Evolutionary conservation across 371 early-diverging fungal species (phyloP), one percentile per base, ranked within the genome.

Genomic region (Apophysomyces variabilis): DNA sequence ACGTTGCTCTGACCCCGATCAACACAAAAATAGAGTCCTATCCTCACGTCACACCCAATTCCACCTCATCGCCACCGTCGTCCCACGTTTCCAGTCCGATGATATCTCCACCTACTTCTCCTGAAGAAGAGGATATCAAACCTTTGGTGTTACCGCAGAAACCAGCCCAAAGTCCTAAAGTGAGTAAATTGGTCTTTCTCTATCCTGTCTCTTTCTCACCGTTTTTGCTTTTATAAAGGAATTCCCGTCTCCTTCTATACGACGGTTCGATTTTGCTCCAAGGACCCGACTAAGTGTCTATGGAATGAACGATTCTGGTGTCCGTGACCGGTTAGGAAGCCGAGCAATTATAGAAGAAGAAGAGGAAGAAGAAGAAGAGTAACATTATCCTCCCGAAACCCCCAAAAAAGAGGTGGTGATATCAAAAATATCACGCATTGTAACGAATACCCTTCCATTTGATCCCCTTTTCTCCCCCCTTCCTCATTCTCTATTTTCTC

Each of bases 281-380:
- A 63, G 81, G 45, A 74, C 81, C 1, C 63, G 78, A 57, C 57
- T 81, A 35, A 76, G 71, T 64, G 63, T 71, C 14, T 78, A 81
- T 46, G 73, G 77, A 45, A 70, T 77, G 72, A 74, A 72, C 44
- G 71, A 72, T 43, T 38, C 60, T 45, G 66, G 82, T 78, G 61
- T 79, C 77, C 45, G 66, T 66, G n/a, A 57, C 60, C 32, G 84
- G 16, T 68, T 90, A 87, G 39, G 70, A 41, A 58, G 71, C 37
- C 68, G 94, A 87, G 71, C 90, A 83, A 67, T 77, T 69, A 73
- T 84, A 80, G 75, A 95, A 88, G 57, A 93, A 47, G 61, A 89
- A 56, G 77, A 96, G 87, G 79, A 91, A 76, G 50, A 95, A 93
- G 69, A 96, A 70, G 67, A 74, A 59, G 26, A 46, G 35, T 9